Base-by-base conservation (phyloP, 2,329 filamentous ascomycete species). In the Aspergillus melleus region DNA sequence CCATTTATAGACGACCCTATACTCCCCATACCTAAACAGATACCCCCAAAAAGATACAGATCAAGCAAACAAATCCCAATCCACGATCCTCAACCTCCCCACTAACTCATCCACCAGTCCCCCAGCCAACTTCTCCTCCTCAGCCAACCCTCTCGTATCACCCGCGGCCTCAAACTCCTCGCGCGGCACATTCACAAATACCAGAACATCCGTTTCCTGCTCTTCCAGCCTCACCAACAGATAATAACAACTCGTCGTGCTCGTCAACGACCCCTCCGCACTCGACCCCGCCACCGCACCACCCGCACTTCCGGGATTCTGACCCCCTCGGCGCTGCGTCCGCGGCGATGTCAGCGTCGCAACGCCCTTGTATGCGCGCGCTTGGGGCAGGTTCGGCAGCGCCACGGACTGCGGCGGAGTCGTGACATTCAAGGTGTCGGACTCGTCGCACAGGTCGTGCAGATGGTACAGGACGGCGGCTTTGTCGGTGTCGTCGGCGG, bases 111-210 rank as follows among this genome's bases (percentile, higher is more conserved):
- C 64, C 52, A 80, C 61, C 24, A 72, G 58, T 44, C 70, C 72
- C 52, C 67, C 65, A 10, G 72, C 78, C 52, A 73, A 49, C 68
- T 78, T 86, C 71, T 89, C 87, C 72, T 91, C 89, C 42, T 89
- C 84, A 6, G 84, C 84, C 67, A 88, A 83, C 54, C 88, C 88
- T 68, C 91, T 88, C 64, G 90, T 77, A 74, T 86, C 83, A 4
- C 88, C 90, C 70, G 84, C 83, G 72, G 84, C 87, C 16, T 87
- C 87, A 58, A 94, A 86, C 32, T 91, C 88, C 9, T 89, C 88
- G 74, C 95, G 89, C 29, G 93, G 94, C 52, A 96, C 90, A 76
- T 96, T 97, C 71, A 96, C 86, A 46, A 90, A 90, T 63, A 96
- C 86, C 51, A 96, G 80, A 44, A 98, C 79, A 76, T 98, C 94